phyloP scores from a whole-genome alignment of 306 rosid species.

The Alnus glutinosa region DNA sequence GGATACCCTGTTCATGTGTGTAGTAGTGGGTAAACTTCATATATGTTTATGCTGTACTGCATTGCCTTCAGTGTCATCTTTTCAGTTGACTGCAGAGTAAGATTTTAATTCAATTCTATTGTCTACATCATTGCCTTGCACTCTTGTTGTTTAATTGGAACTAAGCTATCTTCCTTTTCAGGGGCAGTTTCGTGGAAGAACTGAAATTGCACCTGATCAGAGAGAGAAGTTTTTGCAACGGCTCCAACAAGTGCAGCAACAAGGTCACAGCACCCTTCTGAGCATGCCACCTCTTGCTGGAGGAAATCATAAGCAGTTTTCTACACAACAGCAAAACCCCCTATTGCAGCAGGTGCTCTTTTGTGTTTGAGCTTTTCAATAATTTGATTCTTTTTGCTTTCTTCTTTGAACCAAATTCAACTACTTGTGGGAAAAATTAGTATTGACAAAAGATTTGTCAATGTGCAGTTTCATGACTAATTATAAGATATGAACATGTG shows the following conservation, averaged over 20 bases:
- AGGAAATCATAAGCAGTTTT: slow-evolving; percentile 84
- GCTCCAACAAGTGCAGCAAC: slow-evolving; percentile 95
- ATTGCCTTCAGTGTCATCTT: neutral
- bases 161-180: slow-evolving; percentile 36
- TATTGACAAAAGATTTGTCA: neutral
- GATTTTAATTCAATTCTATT: neutral
- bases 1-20: neutral
- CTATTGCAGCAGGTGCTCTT: slow-evolving; percentile 76
- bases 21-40: neutral
- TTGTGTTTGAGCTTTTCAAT: slow-evolving; percentile 21
- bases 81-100: neutral
- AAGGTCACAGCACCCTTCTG: slow-evolving; percentile 76
- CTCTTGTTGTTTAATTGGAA: slow-evolving; percentile 23
- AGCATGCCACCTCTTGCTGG: slow-evolving; percentile 76
- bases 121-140: slow-evolving; percentile 8
- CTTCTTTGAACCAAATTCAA: neutral
- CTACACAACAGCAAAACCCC: slow-evolving; percentile 81
- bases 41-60: neutral
- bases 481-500: no score
- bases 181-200: slow-evolving; percentile 90
- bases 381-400: slow-evolving; percentile 4
- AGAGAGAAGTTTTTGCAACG: slow-evolving; percentile 95
- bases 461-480: neutral
- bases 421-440: neutral
- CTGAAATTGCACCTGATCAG: slow-evolving; percentile 95